Base-by-base conservation (phyloP, 192 early-diverging fungal species). In the Entomortierella parvispora region DNA sequence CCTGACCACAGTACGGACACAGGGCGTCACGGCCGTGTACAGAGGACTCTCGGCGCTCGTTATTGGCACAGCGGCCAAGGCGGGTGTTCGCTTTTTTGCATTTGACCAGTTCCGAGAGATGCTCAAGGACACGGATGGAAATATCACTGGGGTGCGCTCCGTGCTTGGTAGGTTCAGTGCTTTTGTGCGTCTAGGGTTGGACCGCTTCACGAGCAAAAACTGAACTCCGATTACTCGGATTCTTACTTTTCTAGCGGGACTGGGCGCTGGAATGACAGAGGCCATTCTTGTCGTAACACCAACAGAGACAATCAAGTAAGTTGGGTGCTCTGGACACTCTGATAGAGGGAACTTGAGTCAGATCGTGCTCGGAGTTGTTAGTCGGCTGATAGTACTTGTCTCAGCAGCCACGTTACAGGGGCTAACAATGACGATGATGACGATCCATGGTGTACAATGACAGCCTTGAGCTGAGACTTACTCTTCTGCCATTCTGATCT, bases 291-390 rank as follows among this genome's bases (percentile, higher is more conserved):
- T 94, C 23, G 95, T 97, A 1, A 96, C 97, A 10, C 94, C 92
- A 6, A 90, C 93, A 8, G 97, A 97, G 71, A 94, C 95, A 10
- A 94, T 97, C 81, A 97, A 97, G 89, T 90, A 80, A 68, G 78
- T 56, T 58, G 34, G 25, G 29, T 28, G 9, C 12, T 40, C 37
- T 40, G 12, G 37, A 40, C 37, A 9, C 37, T 40, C 7, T 9
- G 37, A 40, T 40, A 9, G 5, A 12, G 12, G 12, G 12, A 5
- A 40, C 5, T 5, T 9, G 12, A 40, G 37, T 12, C 37, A 40
- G 7, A 12, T 5, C 37, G 5, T 17, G n/a, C 15, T 52, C 51
- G 51, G 51, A 28, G 28, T 31, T 52, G 51, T 29, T n/a, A n/a
- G n/a, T n/a, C n/a, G n/a, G n/a, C n/a, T n/a, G n/a, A n/a, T n/a